These are phyloP conservation scores for Rhizoclosmatium globosum DNA, from an alignment of 192 early-diverging fungal genomes.

Conservation along the genomic window DNA sequence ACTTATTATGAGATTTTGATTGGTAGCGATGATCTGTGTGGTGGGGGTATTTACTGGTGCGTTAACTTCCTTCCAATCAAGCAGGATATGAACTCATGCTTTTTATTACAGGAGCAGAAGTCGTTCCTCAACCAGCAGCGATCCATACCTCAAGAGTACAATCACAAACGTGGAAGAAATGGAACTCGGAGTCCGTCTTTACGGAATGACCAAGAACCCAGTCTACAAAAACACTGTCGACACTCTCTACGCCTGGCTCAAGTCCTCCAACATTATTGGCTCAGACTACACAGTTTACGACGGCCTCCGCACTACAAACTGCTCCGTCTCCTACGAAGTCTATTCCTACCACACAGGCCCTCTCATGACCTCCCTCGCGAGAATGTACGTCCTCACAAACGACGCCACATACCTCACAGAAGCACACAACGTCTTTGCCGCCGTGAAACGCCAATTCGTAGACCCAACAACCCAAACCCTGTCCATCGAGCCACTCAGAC, in stretches of 20 bases:
- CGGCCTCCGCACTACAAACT: slow-evolving; percentile 3
- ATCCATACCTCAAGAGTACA: slow-evolving; percentile 47
- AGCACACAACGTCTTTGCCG: slow-evolving; percentile 24
- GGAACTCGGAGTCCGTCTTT: slow-evolving; percentile 46
- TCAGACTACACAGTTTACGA: slow-evolving; percentile 18
- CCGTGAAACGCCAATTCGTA: neutral
- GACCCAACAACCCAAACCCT: neutral
- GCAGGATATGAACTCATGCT: slow-evolving; percentile 52
- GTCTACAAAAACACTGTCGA: slow-evolving; percentile 39
- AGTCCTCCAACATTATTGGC: neutral
- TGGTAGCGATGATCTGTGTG: slow-evolving; percentile 40
- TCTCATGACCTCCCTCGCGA: slow-evolving; percentile 22
- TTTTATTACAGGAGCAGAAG: slow-evolving; percentile 3
- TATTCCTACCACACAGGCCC: slow-evolving; percentile 30
- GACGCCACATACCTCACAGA: slow-evolving; percentile 26
- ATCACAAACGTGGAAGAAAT: slow-evolving; percentile 55
- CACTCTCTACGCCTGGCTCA: slow-evolving; percentile 49
- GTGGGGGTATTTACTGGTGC: neutral
- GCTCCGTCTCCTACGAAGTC: neutral
- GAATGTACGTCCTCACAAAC: slow-evolving; percentile 32
- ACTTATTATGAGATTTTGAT: slow-evolving; percentile 48
- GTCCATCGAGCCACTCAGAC: neutral
- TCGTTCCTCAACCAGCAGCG: neutral
- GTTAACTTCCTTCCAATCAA: slow-evolving; percentile 20
- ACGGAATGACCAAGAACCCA: slow-evolving; percentile 34